Conservation (phyloP, 163 green algal genomes). For the Chlorella variabilis region DNA sequence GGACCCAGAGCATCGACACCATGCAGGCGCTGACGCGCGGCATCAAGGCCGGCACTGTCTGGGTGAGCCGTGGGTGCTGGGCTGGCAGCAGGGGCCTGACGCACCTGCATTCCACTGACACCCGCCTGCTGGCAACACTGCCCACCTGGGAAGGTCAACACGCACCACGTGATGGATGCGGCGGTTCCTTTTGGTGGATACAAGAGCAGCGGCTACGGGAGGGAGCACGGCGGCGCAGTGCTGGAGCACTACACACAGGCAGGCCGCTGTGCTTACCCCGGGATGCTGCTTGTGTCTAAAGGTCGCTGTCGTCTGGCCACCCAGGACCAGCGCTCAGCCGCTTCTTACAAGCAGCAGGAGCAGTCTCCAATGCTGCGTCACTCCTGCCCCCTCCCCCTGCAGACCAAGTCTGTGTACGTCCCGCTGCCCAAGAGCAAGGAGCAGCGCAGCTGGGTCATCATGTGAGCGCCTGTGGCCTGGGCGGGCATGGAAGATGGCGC, state of each 20-base stretch:
- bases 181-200: slow-evolving; percentile 64
- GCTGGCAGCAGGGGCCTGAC: background rate
- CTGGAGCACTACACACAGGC: slow-evolving; percentile 64
- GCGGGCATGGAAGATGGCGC: background rate
- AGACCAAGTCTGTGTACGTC: slow-evolving; percentile 34
- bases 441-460: slow-evolving; percentile 37
- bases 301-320: too few relatives aligned
- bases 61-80: slow-evolving; percentile 49
- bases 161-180: slow-evolving; percentile 51
- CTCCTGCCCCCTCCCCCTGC: background rate
- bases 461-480: slow-evolving; percentile 1
- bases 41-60: slow-evolving; percentile 70
- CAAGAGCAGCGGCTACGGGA: slow-evolving; percentile 44
- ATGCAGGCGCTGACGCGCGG: slow-evolving; percentile 61
- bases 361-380: too few relatives aligned
- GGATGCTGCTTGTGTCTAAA: too few relatives aligned
- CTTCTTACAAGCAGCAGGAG: too few relatives aligned
- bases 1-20: slow-evolving; percentile 59
- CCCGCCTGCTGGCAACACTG: too few relatives aligned
- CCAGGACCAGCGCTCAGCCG: too few relatives aligned
- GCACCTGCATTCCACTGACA: too few relatives aligned
- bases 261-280: background rate
- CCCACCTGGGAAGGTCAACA: slow-evolving; percentile 39
- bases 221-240: slow-evolving; percentile 52
- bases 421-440: slow-evolving; percentile 37